Base-by-base conservation (phyloP, 257 asterid species). In the Solanum peruvianum region DNA sequence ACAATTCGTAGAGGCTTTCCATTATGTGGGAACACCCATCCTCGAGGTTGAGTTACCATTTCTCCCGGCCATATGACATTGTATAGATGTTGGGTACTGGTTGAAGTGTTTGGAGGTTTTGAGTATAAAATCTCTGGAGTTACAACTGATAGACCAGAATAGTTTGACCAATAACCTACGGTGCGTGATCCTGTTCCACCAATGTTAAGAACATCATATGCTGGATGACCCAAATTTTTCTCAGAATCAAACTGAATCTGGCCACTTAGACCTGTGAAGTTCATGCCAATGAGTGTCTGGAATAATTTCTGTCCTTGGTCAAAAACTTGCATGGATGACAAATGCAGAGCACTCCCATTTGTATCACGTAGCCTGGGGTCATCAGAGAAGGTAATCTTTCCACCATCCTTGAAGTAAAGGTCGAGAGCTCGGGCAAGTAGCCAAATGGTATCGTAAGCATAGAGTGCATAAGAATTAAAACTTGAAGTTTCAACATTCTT, bases 21-120 rank as follows among this genome's bases (percentile, higher is more conserved):
- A 20, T 92, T 95, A 60, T 92, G 91, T 0, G 98, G 97, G 85
- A 95, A 95, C 69, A 95, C 98, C 98, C 98, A 95, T 80, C 98
- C 98, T 56, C 93, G 88, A 82, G 98, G 98, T 88, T 77, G 91
- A 11, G 23, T 56, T 9, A 93, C 87, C 21, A 91, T 91, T 86
- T 94, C 96, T 21, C 98, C 98, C 0, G 98, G 98, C 98, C 98
- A 95, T 77, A 95, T 86, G 39, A 89, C 97, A 72, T 90, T 83
- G 66, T 90, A 90, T 11, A 95, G 93, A 41, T 44, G 89, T 66
- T 86, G 94, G 86, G 39, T 85, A 14, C 91, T 89, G 44, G 60
- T 82, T 2, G 95, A 92, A 85, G 71, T 86, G 87, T 94, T 94
- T 11, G 84, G 82, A 56, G 94, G 94, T 70, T 89, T 92, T 35